Base-by-base conservation (phyloP, 306 rosid species). In the Trifolium fragiferum region DNA sequence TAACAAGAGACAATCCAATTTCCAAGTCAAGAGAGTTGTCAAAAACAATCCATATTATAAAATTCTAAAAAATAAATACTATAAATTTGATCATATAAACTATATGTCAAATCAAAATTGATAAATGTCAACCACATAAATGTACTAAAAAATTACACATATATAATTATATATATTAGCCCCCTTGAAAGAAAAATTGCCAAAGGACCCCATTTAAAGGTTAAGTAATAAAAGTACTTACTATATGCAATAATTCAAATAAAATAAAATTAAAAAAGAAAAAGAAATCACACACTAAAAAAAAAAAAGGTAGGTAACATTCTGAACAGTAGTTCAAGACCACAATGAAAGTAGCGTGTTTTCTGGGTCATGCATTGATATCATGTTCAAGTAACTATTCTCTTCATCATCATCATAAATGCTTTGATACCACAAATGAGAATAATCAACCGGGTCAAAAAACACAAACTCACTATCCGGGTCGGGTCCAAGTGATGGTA, bases 401-500 rank as follows among this genome's bases (percentile, higher is more conserved):
- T 73, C 68, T 23, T 77, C 70, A 4, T 80, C 81, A 3, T 51
- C 19, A 30, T 77, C 85, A 70, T 69, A 73, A 64, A 80, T 79
- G 83, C 83, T 63, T 21, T 87, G 77, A 63, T 50, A 70, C 89
- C 88, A 87, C 81, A 73, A 46, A 0, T 66, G 77, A 85, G 87
- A 85, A 19, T 79, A 86, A 5, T 87, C 91, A 12, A 70, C 78
- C 27, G 82, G 77, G 86, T 89, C 94, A 0, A 70, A 64, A 4
- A 81, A 89, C 35, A 89, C 86, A 27, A 85, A 82, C 68, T 89
- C 95, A 13, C 50, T 78, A 10, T 60, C 62, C 50, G 76, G 72
- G 72, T 89, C 88, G 13, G 83, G 69, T 18, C 85, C 95, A 0
- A 89, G 43, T 6, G 77, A 6, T 30, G 95, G 95, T 0, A 89